phyloP scores from a whole-genome alignment of 202 grass and related monocot species.

The Eragrostis tef region DNA sequence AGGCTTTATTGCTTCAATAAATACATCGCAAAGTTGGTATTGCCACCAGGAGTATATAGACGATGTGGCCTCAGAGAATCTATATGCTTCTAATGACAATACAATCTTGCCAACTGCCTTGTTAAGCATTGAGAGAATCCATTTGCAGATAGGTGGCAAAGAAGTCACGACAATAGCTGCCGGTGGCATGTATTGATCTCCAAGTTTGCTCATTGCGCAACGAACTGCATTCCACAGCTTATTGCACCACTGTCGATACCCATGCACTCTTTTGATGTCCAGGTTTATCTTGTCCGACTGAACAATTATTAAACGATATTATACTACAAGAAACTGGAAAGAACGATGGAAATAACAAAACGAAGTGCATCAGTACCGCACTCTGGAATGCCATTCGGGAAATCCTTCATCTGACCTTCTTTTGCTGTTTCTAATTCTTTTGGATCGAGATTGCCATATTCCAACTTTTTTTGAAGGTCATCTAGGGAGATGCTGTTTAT shows the following conservation, averaged over 20 bases:
- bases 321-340: neutral
- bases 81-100: slow-evolving; percentile 77
- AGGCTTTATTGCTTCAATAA: slow-evolving; percentile 86
- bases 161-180: slow-evolving; percentile 51
- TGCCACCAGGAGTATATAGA: slow-evolving; percentile 91
- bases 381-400: slow-evolving; percentile 86
- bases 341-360: slow-evolving; percentile 48
- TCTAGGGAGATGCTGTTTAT: slow-evolving; percentile 75
- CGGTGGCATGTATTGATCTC: slow-evolving; percentile 71
- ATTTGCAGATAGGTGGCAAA: slow-evolving; percentile 77
- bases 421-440: slow-evolving; percentile 66
- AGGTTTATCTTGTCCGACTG: slow-evolving; percentile 94
- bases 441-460: slow-evolving; percentile 81
- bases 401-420: slow-evolving; percentile 82
- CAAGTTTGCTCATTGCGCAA: slow-evolving; percentile 85
- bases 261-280: slow-evolving; percentile 81
- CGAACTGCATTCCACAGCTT: slow-evolving; percentile 95
- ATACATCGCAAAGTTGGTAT: slow-evolving; percentile 90
- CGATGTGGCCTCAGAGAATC: slow-evolving; percentile 82
- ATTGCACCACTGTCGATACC: slow-evolving; percentile 89
- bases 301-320: no score
- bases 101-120: slow-evolving; percentile 77
- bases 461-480: slow-evolving; percentile 70
- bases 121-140: slow-evolving; percentile 87
- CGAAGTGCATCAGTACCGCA: slow-evolving; percentile 90